Base-by-base conservation (phyloP, 495 filamentous ascomycete species). In the Opeltia flavorubescens region DNA sequence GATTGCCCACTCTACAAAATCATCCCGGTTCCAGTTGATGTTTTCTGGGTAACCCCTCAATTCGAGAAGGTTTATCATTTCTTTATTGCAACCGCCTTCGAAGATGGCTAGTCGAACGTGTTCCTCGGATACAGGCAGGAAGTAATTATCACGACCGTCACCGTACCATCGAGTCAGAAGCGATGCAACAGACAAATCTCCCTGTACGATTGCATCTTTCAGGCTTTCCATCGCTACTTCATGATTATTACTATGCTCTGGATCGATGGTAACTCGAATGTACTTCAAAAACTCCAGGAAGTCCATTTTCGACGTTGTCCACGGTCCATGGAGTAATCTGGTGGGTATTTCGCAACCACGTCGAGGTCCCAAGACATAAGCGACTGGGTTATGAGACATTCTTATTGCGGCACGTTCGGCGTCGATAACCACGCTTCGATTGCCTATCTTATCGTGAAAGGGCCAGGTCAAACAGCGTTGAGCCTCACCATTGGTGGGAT, bases 291-390 rank as follows among this genome's bases (percentile, higher is more conserved):
- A 27, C 5, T 60, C 48, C 0, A 74, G 57, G 29, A 74, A 69
- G 11, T 65, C 59, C 11, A 68, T 55, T 38, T 71, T 68, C 4
- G 53, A 15, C 2, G 56, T 47, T 1, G 64, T 66, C 68, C 68
- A 74, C 5, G 71, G 71, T 1, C 59, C 44, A 17, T 55, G 51
- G 2, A 74, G 58, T 2, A 74, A 38, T 18, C 53, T 56, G 2
- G 21, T 35, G 11, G 54, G 54, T 8, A 56, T 40, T 25, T 33
- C 23, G 17, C 47, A 49, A 13, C 51, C 41, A 15, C 40, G 18
- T 21, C 30, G 15, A n/a, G 33, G 18, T 18, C 17, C 13, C 5
- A 49, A 41, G 38, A 9, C n/a, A 2, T 17, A 41, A 41, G 18
- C 5, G 1, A 21, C 38, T n/a, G n/a, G n/a, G n/a, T n/a, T n/a